phyloP scores from a whole-genome alignment of 2,329 filamentous ascomycete genomes.

The Xylariaceae sp. region DNA sequence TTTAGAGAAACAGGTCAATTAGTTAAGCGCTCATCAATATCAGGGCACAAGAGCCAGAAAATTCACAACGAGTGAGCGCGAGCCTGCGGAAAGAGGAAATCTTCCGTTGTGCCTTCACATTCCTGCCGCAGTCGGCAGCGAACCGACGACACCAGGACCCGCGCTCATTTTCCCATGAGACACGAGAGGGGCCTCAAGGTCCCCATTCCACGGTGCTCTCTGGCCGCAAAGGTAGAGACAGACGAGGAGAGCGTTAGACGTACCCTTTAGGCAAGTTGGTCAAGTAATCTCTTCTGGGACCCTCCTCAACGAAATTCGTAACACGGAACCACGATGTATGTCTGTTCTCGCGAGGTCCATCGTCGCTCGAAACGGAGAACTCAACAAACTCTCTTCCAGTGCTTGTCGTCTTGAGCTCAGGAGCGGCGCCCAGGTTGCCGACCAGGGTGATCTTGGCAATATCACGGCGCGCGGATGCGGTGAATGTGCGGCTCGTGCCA shows the following conservation, averaged over 20 bases:
- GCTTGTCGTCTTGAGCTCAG: constrained; percentile 66
- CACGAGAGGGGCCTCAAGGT: not conserved
- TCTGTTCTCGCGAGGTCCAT: constrained; percentile 62
- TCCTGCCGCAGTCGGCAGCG: not conserved
- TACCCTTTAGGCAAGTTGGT: constrained; percentile 78
- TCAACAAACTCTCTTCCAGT: constrained; percentile 68
- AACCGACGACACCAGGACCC: not conserved
- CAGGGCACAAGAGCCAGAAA: not conserved
- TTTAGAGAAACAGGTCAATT: constrained; percentile 34
- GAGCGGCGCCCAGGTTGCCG: constrained; percentile 73
- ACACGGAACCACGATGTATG: constrained; percentile 83
- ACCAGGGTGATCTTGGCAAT: constrained; percentile 80
- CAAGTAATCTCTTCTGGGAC: constrained; percentile 64
- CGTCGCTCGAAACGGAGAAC: constrained; percentile 68
- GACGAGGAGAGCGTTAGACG: constrained; percentile 34
- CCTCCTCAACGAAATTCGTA: constrained; percentile 63
- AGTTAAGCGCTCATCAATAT: constrained; percentile 4
- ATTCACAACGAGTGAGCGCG: not conserved
- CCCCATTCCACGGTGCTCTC: not conserved
- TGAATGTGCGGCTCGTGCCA: constrained; percentile 63
- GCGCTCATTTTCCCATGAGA: not conserved
- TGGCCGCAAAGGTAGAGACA: not conserved
- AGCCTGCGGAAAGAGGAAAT: not conserved
- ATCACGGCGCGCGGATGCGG: constrained; percentile 57
- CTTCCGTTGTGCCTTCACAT: not conserved